phyloP scores from a whole-genome alignment of 768 basidiomycete species.

The Amanita subjunquillea region DNA sequence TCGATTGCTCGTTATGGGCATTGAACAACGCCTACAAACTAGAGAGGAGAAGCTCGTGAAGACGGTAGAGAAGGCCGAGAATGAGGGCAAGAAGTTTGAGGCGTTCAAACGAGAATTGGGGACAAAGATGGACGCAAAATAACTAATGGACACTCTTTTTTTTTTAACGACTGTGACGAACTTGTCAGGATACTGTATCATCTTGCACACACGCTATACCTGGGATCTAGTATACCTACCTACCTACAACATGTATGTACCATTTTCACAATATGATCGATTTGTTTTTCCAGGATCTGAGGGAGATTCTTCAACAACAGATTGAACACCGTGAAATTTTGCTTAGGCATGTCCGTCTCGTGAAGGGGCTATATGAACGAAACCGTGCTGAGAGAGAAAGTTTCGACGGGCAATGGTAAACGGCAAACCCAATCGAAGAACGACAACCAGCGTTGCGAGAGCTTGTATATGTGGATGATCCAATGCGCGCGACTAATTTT shows the following conservation, averaged over 20 bases:
- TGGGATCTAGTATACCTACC: not conserved
- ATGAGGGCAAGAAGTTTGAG: constrained; percentile 46
- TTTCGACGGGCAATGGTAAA: constrained; percentile 20
- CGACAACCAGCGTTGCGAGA: constrained; percentile 27
- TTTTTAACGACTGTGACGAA: not conserved
- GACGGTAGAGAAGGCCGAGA: constrained; percentile 50
- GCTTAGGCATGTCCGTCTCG: too few relatives aligned
- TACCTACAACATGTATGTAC: constrained; percentile 23
- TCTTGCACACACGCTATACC: not conserved
- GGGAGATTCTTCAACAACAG: too few relatives aligned
- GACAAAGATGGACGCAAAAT: constrained; percentile 2
- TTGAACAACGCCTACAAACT: constrained; percentile 60
- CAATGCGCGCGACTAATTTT: too few relatives aligned
- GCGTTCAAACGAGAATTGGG: constrained; percentile 27
- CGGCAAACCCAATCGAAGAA: not conserved
- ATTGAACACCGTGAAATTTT: too few relatives aligned
- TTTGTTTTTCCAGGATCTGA: too few relatives aligned
- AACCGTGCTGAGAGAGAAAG: too few relatives aligned
- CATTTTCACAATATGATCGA: too few relatives aligned
- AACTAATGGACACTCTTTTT: not conserved
- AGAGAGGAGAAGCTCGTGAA: constrained; percentile 55
- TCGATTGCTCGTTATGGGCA: constrained; percentile 57
- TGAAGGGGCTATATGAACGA: too few relatives aligned
- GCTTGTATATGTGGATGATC: too few relatives aligned
- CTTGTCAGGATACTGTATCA: not conserved